Conservation (phyloP, 2,329 filamentous ascomycete genomes). For the Colletotrichum eremochloae region DNA sequence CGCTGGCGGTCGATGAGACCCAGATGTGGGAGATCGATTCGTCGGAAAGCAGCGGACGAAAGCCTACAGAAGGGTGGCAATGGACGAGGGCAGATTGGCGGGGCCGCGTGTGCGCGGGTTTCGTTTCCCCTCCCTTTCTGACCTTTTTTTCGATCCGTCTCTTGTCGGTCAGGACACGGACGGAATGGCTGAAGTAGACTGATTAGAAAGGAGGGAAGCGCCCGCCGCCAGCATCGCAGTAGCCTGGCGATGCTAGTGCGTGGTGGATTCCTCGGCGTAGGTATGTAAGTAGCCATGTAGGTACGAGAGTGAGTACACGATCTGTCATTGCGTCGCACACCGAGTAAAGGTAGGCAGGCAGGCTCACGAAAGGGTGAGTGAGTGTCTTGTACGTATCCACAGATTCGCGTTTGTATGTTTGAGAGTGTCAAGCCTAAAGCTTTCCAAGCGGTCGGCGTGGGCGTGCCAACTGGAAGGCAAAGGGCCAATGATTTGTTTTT, state of each 20-base stretch:
- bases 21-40: constrained; percentile 27
- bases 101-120: constrained; percentile 9
- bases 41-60: constrained; percentile 21
- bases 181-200: constrained; percentile 26
- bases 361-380: background rate
- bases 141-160: background rate
- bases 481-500: constrained; percentile 18
- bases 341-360: constrained; percentile 19
- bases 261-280: constrained; percentile 20
- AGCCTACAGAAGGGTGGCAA: constrained; percentile 23
- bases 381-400: constrained; percentile 29
- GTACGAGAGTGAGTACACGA: background rate
- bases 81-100: background rate
- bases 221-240: constrained; percentile 14
- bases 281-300: background rate
- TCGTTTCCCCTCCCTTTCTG: background rate
- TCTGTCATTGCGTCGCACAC: background rate
- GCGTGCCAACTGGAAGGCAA: constrained; percentile 25
- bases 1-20: constrained; percentile 17
- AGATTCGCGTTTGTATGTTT: constrained; percentile 13
- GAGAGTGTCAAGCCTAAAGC: constrained; percentile 19
- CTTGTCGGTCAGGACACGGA: constrained; percentile 13
- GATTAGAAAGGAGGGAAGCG: constrained; percentile 21
- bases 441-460: constrained; percentile 13
- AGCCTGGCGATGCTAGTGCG: background rate